A percentile compares a stretch with the other conserved stretches of the same genome.
Evolutionary conservation across 805 yeast genomes (phyloP).

Genomic region (Saccharomyces eubayanus): DNA sequence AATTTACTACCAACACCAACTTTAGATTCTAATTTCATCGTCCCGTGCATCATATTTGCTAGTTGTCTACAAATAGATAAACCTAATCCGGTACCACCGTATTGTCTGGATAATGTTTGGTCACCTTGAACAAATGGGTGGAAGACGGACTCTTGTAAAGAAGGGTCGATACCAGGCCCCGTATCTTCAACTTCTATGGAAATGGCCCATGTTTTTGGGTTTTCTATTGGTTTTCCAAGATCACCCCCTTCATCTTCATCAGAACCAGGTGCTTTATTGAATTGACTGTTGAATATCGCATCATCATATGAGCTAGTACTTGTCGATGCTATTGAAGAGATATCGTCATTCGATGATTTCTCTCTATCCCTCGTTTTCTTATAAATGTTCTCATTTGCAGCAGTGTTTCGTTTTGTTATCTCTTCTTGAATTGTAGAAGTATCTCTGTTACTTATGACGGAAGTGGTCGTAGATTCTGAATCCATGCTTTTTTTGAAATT

Average conservation of each 20-base stretch:
- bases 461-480: slow-evolving; percentile 1
- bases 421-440: not conserved
- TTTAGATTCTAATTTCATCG: slow-evolving; percentile 61
- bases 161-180: slow-evolving; percentile 88
- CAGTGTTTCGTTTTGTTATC: not conserved
- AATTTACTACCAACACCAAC: slow-evolving; percentile 82
- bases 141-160: slow-evolving; percentile 74
- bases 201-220: slow-evolving; percentile 33
- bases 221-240: slow-evolving; percentile 17
- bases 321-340: slow-evolving; percentile 14
- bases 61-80: slow-evolving; percentile 82
- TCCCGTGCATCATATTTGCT: slow-evolving; percentile 86
- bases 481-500: slow-evolving; percentile 10
- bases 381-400: slow-evolving; percentile 1
- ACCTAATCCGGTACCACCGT: slow-evolving; percentile 96
- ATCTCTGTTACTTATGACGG: slow-evolving; percentile 4
- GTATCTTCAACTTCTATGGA: slow-evolving; percentile 71
- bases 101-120: slow-evolving; percentile 80
- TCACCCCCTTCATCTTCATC: slow-evolving; percentile 19
- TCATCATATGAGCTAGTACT: slow-evolving; percentile 36
- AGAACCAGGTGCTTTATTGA: slow-evolving; percentile 24
- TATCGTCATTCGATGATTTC: slow-evolving; percentile 7
- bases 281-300: slow-evolving; percentile 37
- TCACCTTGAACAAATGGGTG: slow-evolving; percentile 98
- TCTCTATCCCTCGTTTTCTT: slow-evolving; percentile 5